A percentile compares a stretch with the other conserved stretches of the same genome.
These are phyloP conservation scores for Arabis alpina DNA, from an alignment of 345 rosid species.

Conservation along the genomic window DNA sequence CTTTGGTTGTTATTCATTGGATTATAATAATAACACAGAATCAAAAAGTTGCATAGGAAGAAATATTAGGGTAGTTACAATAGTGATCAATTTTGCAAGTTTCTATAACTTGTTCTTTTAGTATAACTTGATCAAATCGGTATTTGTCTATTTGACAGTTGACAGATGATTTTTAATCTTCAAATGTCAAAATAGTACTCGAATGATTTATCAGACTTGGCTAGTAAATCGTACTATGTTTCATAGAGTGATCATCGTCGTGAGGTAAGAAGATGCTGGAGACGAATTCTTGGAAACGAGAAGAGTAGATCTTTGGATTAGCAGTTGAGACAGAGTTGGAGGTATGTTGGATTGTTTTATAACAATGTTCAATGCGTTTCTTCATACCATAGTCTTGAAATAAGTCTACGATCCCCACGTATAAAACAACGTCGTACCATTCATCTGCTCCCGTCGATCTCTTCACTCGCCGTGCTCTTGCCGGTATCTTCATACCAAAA, in stretches of 20 bases:
- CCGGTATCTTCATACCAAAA: slow-evolving; percentile 51
- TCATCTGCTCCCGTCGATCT: slow-evolving; percentile 20
- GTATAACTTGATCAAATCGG: too few species aligned
- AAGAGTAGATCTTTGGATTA: slow-evolving; percentile 54
- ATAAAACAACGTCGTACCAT: slow-evolving; percentile 47
- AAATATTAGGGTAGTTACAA: too few species aligned
- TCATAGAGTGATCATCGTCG: slow-evolving; percentile 14
- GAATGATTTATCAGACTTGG: too few species aligned
- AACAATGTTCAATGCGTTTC: slow-evolving; percentile 58
- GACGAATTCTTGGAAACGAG: slow-evolving; percentile 55
- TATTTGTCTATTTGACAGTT: too few species aligned
- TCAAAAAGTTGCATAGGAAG: too few species aligned
- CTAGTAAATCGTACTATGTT: background rate
- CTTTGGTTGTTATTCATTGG: too few species aligned
- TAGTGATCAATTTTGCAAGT: too few species aligned
- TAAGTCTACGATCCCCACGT: slow-evolving; percentile 51
- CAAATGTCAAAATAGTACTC: too few species aligned
- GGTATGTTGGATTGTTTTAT: slow-evolving; percentile 54
- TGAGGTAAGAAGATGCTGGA: slow-evolving; percentile 45
- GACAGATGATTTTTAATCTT: too few species aligned
- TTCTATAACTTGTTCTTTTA: too few species aligned
- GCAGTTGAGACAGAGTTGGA: slow-evolving; percentile 57
- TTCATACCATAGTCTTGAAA: slow-evolving; percentile 50
- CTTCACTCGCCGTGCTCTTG: slow-evolving; percentile 46
- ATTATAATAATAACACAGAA: too few species aligned